These are phyloP conservation scores for Lachancea sp. DNA, from an alignment of 805 yeast species.

Conservation along the genomic window DNA sequence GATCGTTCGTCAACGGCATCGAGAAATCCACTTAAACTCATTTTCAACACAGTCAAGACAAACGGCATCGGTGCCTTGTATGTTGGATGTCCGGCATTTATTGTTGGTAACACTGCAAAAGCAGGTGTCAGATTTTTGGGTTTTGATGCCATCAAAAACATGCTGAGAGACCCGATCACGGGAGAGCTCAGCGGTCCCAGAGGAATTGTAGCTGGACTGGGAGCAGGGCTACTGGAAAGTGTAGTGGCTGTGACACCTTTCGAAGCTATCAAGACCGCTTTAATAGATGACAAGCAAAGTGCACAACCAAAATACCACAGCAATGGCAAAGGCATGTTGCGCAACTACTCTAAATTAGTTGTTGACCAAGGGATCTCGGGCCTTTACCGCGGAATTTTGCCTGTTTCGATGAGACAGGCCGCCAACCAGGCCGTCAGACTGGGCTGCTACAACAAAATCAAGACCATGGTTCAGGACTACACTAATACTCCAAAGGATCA, in stretches of 20 bases:
- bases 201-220: constrained; percentile 94
- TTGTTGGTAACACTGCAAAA: constrained; percentile 91
- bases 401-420: constrained; percentile 93
- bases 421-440: constrained; percentile 91
- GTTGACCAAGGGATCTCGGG: constrained; percentile 78
- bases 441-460: constrained; percentile 87
- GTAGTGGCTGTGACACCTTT: constrained; percentile 94
- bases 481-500: constrained; percentile 59
- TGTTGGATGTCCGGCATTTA: constrained; percentile 95
- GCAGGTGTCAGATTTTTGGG: constrained; percentile 95
- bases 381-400: constrained; percentile 80
- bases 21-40: constrained; percentile 77
- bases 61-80: constrained; percentile 79
- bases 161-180: constrained; percentile 64
- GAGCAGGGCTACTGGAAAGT: constrained; percentile 91
- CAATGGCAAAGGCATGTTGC: constrained; percentile 50
- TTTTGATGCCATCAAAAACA: constrained; percentile 75
- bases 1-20: constrained; percentile 59
- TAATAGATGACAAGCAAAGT: constrained; percentile 86
- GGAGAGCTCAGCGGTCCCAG: constrained; percentile 86
- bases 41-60: constrained; percentile 62
- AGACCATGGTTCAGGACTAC: constrained; percentile 66
- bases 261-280: constrained; percentile 91
- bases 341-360: constrained; percentile 41
- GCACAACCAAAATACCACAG: constrained; percentile 69